Percentiles rank a stretch among this genome's conserved stretches.
phyloP scores from a whole-genome alignment of 345 rosid species.

The Melaleuca quinquenervia region DNA sequence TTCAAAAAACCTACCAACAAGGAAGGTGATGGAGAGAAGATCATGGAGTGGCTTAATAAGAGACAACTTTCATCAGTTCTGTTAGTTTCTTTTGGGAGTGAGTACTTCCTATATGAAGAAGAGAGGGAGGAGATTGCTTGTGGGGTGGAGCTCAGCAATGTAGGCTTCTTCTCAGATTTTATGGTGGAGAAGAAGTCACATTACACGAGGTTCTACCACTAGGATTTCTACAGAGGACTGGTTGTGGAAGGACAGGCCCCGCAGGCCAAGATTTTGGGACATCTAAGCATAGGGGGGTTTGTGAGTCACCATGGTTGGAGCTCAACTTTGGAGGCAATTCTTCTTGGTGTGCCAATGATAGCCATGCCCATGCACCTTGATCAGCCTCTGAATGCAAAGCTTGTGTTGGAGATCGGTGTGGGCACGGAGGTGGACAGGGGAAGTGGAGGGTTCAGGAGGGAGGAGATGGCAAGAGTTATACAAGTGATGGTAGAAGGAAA shows the following conservation, averaged over 20 bases:
- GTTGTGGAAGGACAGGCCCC: conserved; percentile 28
- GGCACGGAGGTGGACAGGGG: conserved; percentile 4
- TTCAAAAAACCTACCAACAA: neutral
- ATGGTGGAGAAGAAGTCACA: neutral
- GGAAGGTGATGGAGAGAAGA: neutral
- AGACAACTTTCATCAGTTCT: conserved; percentile 8
- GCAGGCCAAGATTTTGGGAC: conserved; percentile 8
- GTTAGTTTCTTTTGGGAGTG: conserved; percentile 27
- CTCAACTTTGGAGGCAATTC: conserved; percentile 15
- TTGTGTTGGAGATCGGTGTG: conserved; percentile 1
- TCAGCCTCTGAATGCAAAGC: conserved; percentile 12
- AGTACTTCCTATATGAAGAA: conserved; percentile 16
- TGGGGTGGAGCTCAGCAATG: conserved; percentile 17
- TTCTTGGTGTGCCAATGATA: conserved; percentile 13
- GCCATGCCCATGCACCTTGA: conserved; percentile 22
- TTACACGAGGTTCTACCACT: conserved; percentile 11
- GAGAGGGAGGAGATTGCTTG: conserved; percentile 22
- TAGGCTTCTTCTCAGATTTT: conserved; percentile 21
- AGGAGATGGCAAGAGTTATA: conserved; percentile 8
- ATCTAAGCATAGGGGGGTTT: conserved; percentile 17
- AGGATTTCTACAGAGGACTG: conserved; percentile 14
- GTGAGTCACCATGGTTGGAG: conserved; percentile 23
- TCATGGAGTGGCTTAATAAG: conserved; percentile 18
- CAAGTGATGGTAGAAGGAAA: conserved; percentile 1
- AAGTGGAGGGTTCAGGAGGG: neutral